These are phyloP conservation scores for Vitis amurensis DNA, from an alignment of 164 flowering plant genomes.

Conservation along the genomic window DNA sequence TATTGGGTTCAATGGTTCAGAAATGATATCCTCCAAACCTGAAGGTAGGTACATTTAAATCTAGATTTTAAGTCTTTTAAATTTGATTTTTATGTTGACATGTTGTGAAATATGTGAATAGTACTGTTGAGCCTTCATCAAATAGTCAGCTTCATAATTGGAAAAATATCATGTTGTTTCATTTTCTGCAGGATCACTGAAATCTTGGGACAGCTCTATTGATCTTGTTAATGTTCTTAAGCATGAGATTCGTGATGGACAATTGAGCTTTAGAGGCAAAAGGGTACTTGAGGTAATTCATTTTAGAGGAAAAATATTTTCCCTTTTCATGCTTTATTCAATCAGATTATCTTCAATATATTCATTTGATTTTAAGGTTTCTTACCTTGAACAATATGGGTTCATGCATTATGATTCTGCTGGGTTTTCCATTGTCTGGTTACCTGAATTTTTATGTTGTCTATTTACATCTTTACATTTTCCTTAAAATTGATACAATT, in stretches of 20 bases:
- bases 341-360: not conserved
- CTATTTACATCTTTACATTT: too few relatives aligned
- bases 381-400: too few relatives aligned
- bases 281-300: constrained; percentile 76
- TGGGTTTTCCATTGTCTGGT: too few relatives aligned
- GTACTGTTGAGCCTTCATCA: too few relatives aligned
- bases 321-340: constrained; percentile 2
- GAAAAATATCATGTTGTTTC: not conserved
- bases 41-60: constrained; percentile 49
- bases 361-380: not conserved
- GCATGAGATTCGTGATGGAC: constrained; percentile 95
- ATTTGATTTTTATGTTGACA: too few relatives aligned
- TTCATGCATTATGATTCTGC: too few relatives aligned
- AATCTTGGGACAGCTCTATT: constrained; percentile 77
- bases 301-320: not conserved
- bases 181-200: constrained; percentile 54
- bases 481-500: too few relatives aligned
- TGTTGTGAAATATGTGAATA: too few relatives aligned
- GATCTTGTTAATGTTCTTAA: constrained; percentile 84
- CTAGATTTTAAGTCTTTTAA: too few relatives aligned
- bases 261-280: constrained; percentile 88
- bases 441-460: too few relatives aligned
- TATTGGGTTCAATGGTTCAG: constrained; percentile 69
- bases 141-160: too few relatives aligned
- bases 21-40: constrained; percentile 58